phyloP scores from a whole-genome alignment of 1,284 basidiomycete species.

The Testicularia cyperi region DNA sequence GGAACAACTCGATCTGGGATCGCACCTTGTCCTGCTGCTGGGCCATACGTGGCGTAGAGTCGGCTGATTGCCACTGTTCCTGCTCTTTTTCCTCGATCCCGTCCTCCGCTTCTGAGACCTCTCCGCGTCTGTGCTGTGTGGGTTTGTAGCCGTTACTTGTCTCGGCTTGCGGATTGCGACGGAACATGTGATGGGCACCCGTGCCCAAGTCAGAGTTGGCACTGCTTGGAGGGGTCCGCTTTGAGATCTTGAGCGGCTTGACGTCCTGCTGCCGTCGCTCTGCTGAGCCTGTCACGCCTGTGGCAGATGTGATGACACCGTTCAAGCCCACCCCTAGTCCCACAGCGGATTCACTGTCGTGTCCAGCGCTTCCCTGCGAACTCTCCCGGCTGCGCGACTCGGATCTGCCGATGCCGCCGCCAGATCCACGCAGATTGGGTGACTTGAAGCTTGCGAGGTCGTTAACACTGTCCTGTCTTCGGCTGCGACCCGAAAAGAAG shows the following conservation, averaged over 20 bases:
- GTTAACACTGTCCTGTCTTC: conserved; percentile 4
- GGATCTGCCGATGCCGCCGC: neutral
- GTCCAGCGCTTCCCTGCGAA: neutral
- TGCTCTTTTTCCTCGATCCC: neutral
- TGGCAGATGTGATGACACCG: no score
- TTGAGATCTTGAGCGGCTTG: conserved; percentile 15
- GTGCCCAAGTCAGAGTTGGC: neutral
- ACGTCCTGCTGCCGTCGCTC: neutral
- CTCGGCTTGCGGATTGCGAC: neutral
- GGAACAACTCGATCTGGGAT: neutral
- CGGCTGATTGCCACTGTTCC: no score
- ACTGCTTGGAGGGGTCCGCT: neutral
- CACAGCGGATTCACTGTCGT: neutral
- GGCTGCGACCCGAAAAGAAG: conserved; percentile 20
- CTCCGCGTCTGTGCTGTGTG: neutral
- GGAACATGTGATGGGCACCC: no score
- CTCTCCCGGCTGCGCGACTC: neutral
- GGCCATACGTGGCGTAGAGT: no score
- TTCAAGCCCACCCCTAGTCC: no score
- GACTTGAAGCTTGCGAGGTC: conserved; percentile 1
- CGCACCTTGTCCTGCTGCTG: neutral
- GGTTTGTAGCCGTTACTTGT: neutral
- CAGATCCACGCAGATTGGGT: neutral
- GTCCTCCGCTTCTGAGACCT: neutral
- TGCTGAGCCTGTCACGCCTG: no score